Percentiles rank a stretch among this genome's conserved stretches.
These are phyloP conservation scores for Barnettozyma siamensis DNA, from an alignment of 805 yeast species.

Conservation along the genomic window DNA sequence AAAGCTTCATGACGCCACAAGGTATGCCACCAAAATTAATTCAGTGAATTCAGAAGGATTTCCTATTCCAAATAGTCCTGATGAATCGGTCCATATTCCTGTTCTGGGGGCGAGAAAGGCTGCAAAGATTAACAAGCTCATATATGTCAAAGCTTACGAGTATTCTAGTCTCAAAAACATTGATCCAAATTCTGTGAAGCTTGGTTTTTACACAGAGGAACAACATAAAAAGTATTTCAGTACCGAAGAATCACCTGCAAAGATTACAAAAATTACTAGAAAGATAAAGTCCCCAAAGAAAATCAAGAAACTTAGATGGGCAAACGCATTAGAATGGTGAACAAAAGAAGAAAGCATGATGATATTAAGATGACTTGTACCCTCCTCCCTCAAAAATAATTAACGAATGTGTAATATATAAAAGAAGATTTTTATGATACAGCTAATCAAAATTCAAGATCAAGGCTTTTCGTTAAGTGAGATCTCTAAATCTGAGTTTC, in stretches of 20 bases:
- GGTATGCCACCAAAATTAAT: conserved; percentile 63
- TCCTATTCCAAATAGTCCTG: conserved; percentile 50
- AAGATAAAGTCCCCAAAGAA: conserved; percentile 1
- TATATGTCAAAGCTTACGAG: conserved; percentile 17
- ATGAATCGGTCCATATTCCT: conserved; percentile 58
- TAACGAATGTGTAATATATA: background rate
- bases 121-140: conserved; percentile 12
- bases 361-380: background rate
- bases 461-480: no score
- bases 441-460: no score
- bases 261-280: conserved; percentile 7
- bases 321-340: conserved; percentile 21
- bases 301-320: conserved; percentile 19
- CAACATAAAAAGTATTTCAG: conserved; percentile 14
- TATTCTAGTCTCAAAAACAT: conserved; percentile 1
- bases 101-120: conserved; percentile 13
- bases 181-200: background rate
- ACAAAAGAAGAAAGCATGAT: background rate
- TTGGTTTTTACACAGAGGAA: conserved; percentile 22
- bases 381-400: background rate
- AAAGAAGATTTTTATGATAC: no score
- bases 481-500: no score
- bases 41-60: conserved; percentile 57
- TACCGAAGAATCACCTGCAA: conserved; percentile 11
- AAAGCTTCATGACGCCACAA: conserved; percentile 54